phyloP scores from a whole-genome alignment of 2,329 filamentous ascomycete species.

The Cordyceps tenuipes region DNA sequence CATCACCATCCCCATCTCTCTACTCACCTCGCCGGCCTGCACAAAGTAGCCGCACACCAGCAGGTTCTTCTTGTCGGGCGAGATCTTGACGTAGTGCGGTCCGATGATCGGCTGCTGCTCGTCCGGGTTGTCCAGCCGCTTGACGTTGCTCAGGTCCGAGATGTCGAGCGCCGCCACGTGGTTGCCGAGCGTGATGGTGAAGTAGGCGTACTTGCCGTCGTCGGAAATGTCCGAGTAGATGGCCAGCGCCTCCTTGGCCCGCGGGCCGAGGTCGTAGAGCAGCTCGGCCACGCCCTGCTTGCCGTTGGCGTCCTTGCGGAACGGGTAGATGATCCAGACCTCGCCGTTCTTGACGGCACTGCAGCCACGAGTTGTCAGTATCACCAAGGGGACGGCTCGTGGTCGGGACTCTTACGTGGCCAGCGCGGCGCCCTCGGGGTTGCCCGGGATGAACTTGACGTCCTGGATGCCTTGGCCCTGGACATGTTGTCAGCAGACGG shows the following conservation, averaged over 20 bases:
- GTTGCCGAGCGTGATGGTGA: conserved; percentile 53
- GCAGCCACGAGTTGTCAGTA: background rate
- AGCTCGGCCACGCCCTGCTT: conserved; percentile 50
- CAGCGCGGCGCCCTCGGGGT: conserved; percentile 48
- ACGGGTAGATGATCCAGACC: conserved; percentile 58
- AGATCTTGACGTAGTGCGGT: conserved; percentile 56
- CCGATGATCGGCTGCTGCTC: conserved; percentile 51
- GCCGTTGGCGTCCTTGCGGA: conserved; percentile 44
- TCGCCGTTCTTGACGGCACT: conserved; percentile 49
- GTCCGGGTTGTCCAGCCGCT: conserved; percentile 52
- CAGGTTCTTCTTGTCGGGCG: conserved; percentile 55
- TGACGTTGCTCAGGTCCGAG: conserved; percentile 49
- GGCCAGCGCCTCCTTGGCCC: conserved; percentile 46
- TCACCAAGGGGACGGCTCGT: background rate
- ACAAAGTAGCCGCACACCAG: conserved; percentile 60
- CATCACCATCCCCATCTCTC: too few relatives aligned
- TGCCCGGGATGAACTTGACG: conserved; percentile 56
- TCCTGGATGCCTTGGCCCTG: conserved; percentile 52
- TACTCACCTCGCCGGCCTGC: conserved; percentile 43
- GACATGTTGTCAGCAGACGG: background rate
- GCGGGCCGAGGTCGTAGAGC: conserved; percentile 48
- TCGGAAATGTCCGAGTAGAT: conserved; percentile 54
- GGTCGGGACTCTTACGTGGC: conserved; percentile 34
- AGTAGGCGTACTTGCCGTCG: conserved; percentile 50
- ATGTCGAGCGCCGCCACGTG: conserved; percentile 56